Base-by-base conservation (phyloP, 2,329 filamentous ascomycete species). In the Ustilaginoidea virens region DNA sequence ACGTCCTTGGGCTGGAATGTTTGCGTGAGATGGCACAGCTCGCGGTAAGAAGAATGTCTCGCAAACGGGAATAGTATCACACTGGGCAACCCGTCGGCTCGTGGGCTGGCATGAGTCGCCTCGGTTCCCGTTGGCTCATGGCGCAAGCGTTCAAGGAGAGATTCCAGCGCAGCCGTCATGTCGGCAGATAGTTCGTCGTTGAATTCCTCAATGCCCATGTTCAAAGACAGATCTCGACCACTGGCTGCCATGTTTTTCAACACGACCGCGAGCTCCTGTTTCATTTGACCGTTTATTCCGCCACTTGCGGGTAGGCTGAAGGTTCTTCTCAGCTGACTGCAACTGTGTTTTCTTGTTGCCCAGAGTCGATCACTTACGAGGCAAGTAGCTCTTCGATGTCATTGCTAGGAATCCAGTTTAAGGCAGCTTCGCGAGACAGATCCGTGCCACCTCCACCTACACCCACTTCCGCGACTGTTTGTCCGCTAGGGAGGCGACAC, bases 1-100 rank as follows among this genome's bases (percentile, higher is more conserved):
- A 94, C 60, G 41, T 94, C 83, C 25, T 56, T 69, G 0, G 85
- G 85, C 17, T 57, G 66, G 40, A 94, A 80, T 0, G 62, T 59
- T 3, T 59, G 47, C 1, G 93, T 61, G 1, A 94, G 55, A 30
- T 72, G 54, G 37, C 81, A 78, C 3, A 92, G 64, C 47, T 94
- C 87, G 0, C 61, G 57, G 35, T 90, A 87, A 0, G 82, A 92
- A 0, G 87, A 92, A 49, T 96, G 87, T 1, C 87, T 69, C 1
- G 87, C 87, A 45, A 86, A 94, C 0, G 86, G 81, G 39, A 93
- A 94, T 0, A 47, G 55, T 3, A 75, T 68, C 0, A 44, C 43
- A 9, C 41, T 53, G 0, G 63, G 53, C 2, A 68, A 43, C 0
- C 2, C 38, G 17, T 23, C 25, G 19, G n/a, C 39, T 5, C 29